A percentile compares a stretch with the other conserved stretches of the same genome.
Conservation (phyloP, 805 yeast genomes). For the Lipomyces kockii region DNA sequence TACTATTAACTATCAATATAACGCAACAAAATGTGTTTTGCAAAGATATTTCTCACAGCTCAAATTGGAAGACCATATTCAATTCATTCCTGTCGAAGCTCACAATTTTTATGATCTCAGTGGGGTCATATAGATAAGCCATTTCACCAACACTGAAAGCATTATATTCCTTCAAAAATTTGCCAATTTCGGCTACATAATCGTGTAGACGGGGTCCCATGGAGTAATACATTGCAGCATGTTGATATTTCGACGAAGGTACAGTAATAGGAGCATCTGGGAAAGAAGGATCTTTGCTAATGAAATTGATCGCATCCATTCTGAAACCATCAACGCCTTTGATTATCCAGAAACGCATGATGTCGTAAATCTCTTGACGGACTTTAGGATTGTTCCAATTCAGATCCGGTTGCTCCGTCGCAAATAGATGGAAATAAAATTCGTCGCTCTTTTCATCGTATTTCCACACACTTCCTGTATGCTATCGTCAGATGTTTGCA, state of each 20-base stretch:
- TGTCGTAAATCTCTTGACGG: slow-evolving; percentile 51
- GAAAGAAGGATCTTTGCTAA: slow-evolving; percentile 54
- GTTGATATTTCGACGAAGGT: slow-evolving; percentile 52
- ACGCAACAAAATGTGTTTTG: neutral
- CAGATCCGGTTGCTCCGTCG: slow-evolving; percentile 62
- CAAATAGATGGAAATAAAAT: slow-evolving; percentile 60
- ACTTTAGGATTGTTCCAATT: slow-evolving; percentile 61
- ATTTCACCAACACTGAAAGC: slow-evolving; percentile 64
- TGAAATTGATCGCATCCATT: slow-evolving; percentile 60
- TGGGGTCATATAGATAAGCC: slow-evolving; percentile 42
- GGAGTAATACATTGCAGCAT: slow-evolving; percentile 45
- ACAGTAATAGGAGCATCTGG: slow-evolving; percentile 56
- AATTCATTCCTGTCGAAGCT: slow-evolving; percentile 42
- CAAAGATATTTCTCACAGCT: slow-evolving; percentile 41
- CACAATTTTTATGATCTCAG: slow-evolving; percentile 35
- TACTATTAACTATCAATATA: slow-evolving; percentile 47
- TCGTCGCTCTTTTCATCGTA: slow-evolving; percentile 60
- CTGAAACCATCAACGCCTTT: slow-evolving; percentile 65
- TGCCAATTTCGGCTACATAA: slow-evolving; percentile 58
- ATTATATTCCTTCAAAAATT: slow-evolving; percentile 54
- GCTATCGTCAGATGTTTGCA: too few species aligned
- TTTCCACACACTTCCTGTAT: slow-evolving; percentile 59
- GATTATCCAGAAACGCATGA: slow-evolving; percentile 56
- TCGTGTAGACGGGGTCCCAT: slow-evolving; percentile 64
- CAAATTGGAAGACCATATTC: slow-evolving; percentile 49